Evolutionary conservation across 768 basidiomycete species (phyloP).

Genomic region (Paxillus ammoniavirescens): DNA sequence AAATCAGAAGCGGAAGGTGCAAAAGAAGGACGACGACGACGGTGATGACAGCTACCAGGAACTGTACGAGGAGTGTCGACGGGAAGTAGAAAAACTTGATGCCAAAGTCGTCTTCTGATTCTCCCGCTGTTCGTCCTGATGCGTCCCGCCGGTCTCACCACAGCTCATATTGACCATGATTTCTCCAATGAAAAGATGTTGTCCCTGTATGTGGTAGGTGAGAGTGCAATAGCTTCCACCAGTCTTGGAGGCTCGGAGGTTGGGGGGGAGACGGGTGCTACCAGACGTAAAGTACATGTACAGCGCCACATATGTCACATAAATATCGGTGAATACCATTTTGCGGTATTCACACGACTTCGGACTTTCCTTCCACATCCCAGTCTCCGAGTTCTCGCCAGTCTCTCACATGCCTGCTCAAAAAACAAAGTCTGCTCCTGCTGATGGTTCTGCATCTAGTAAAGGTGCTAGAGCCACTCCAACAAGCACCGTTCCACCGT

Average conservation of each 20-base stretch:
- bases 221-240: not conserved
- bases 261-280: no score
- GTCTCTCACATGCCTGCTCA: constrained; percentile 33
- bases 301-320: not conserved
- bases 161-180: not conserved
- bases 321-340: not conserved
- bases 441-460: constrained; percentile 44
- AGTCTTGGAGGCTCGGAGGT: not conserved
- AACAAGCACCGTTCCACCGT: constrained; percentile 26
- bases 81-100: constrained; percentile 83
- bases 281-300: no score
- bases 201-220: not conserved
- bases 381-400: constrained; percentile 25
- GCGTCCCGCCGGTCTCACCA: not conserved
- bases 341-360: constrained; percentile 19
- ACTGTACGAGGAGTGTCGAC: constrained; percentile 80
- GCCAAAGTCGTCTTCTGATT: constrained; percentile 62
- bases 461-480: constrained; percentile 20
- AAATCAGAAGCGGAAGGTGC: constrained; percentile 68
- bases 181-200: not conserved
- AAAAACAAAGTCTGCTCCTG: constrained; percentile 54
- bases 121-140: not conserved
- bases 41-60: constrained; percentile 86
- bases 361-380: constrained; percentile 20
- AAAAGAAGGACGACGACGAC: constrained; percentile 59